Base-by-base conservation (phyloP, 148 eudicot species). In the Chenopodium quinoa region DNA sequence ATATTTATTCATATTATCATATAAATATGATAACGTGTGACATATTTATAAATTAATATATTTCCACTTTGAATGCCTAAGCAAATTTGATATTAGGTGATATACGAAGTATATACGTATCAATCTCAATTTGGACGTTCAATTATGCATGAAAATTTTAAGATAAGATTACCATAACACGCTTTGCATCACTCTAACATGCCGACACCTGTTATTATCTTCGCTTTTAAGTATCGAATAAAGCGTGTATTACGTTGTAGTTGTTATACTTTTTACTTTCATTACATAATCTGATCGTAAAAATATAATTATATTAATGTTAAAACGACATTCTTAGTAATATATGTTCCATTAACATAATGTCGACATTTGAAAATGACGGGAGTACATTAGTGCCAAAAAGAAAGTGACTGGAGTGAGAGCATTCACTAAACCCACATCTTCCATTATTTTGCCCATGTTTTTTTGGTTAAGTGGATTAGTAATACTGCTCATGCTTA, bases 321-420 rank as follows among this genome's bases (percentile, higher is more conserved):
- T 14, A 20, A 37, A 40, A 70, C 31, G 60, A 14, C 69, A 80
- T 69, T 73, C 31, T 73, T 47, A 25, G 32, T 48, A 73, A 73
- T 72, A 44, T 14, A 20, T 56, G 62, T 56, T 56, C 14, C 37
- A 68, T 50, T 52, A 22, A 34, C 13, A 73, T 23, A 68, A 81
- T 81, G 79, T 81, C 79, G 77, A 81, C 76, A 73, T 52, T 52
- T 54, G 80, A 82, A 76, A 82, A 40, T 2, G 84, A 82, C 64
- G 62, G 56, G 71, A 82, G 84, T 82, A 46, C 66, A 34, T 2
- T 10, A 23, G 34, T 82, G 76, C 76, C 76, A 67, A 67, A 56
- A 82, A 14, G 75, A 82, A 67, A 68, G 37, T 76, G 84, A 82
- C 65, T 76, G 58, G 75, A 82, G 84, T 82, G 69, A 54, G 66